Evolutionary conservation across 108 stramenopile genomes (phyloP).

Genomic region (Cylindrotheca fusiformis): DNA sequence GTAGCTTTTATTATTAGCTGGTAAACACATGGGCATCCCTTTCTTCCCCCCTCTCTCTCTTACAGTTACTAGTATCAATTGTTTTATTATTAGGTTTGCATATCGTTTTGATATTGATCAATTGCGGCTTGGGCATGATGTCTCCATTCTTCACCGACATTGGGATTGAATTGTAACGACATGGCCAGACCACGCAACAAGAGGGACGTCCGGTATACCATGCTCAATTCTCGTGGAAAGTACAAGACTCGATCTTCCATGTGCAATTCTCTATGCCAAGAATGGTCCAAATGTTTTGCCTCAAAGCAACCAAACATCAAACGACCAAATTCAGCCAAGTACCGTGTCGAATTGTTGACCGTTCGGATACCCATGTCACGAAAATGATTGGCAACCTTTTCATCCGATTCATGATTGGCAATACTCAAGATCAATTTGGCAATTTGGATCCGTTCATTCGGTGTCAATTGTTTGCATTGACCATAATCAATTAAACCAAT

Average conservation of each 20-base stretch:
- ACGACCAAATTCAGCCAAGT: slow-evolving; percentile 61
- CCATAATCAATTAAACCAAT: slow-evolving; percentile 73
- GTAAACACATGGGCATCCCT: no score
- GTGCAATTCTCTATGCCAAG: slow-evolving; percentile 65
- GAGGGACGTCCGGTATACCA: slow-evolving; percentile 72
- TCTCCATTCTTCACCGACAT: slow-evolving; percentile 63
- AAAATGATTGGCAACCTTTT: slow-evolving; percentile 54
- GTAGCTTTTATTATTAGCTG: no score
- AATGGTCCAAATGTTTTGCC: slow-evolving; percentile 51
- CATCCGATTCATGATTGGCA: slow-evolving; percentile 64
- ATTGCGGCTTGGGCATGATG: slow-evolving; percentile 40
- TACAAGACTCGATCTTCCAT: slow-evolving; percentile 58
- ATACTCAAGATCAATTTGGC: slow-evolving; percentile 65
- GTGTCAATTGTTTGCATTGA: slow-evolving; percentile 59
- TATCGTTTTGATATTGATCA: not conserved
- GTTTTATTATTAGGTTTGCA: no score
- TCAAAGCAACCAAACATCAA: slow-evolving; percentile 74
- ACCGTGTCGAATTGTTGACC: slow-evolving; percentile 63
- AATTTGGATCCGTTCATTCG: slow-evolving; percentile 47
- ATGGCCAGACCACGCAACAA: slow-evolving; percentile 69
- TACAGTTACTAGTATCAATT: no score
- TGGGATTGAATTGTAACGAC: slow-evolving; percentile 67
- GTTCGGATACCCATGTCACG: slow-evolving; percentile 65
- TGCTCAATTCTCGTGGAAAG: slow-evolving; percentile 69
- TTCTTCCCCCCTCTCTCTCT: no score